phyloP scores from a whole-genome alignment of 176 grass and related monocot species.

The Juncus effusus region DNA sequence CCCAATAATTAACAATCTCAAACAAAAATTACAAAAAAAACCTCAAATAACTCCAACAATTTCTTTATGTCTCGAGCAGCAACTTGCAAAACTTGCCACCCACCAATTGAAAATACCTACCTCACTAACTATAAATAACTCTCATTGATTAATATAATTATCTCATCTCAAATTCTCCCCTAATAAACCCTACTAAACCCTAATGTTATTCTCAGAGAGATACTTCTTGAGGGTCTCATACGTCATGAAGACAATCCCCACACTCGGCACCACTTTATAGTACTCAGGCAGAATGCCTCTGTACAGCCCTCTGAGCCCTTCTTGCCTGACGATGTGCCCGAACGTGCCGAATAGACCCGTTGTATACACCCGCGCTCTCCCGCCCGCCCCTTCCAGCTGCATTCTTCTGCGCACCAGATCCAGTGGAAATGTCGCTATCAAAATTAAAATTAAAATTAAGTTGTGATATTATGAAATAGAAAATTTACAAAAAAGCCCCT shows the following conservation, averaged over 20 bases:
- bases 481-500: too few species aligned
- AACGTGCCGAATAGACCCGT: conserved; percentile 75
- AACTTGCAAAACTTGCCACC: conserved; percentile 51
- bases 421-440: conserved; percentile 77
- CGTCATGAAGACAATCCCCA: conserved; percentile 95
- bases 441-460: conserved; percentile 21
- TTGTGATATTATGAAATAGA: too few species aligned
- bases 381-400: conserved; percentile 85
- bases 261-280: conserved; percentile 88
- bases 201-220: conserved; percentile 39
- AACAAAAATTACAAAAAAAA: neutral
- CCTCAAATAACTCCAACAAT: neutral
- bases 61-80: conserved; percentile 36
- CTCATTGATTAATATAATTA: conserved; percentile 33
- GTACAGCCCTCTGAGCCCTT: conserved; percentile 78
- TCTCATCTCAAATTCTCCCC: conserved; percentile 33
- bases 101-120: conserved; percentile 37
- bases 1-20: conserved; percentile 14
- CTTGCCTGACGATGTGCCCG: conserved; percentile 55
- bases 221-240: conserved; percentile 70
- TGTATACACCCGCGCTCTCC: conserved; percentile 69
- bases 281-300: conserved; percentile 97
- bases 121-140: conserved; percentile 41
- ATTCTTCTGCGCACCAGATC: conserved; percentile 85
- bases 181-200: conserved; percentile 36